Conservation (phyloP, 177 flowering plant genomes). For the Vitis hybrid region DNA sequence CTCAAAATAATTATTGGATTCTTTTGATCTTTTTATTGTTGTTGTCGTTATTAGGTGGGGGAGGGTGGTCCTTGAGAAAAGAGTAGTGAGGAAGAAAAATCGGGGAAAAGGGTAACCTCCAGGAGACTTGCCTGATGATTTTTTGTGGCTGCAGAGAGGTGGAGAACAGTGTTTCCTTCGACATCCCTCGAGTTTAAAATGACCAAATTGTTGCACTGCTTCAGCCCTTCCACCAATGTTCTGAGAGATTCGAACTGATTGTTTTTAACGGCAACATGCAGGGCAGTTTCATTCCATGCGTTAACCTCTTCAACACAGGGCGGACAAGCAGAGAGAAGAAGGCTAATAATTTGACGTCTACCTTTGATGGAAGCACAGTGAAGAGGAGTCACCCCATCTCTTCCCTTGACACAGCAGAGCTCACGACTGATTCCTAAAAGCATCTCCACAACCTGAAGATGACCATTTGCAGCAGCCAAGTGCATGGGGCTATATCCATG, state of each 20-base stretch:
- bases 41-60: too few relatives aligned
- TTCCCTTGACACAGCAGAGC: slow-evolving; percentile 8
- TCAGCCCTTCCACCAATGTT: neutral
- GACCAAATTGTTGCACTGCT: neutral
- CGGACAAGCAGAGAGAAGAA: neutral
- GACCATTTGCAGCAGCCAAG: slow-evolving; percentile 16
- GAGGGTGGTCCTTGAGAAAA: too few relatives aligned
- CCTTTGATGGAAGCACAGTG: slow-evolving; percentile 10
- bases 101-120: too few relatives aligned
- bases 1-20: too few relatives aligned
- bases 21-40: too few relatives aligned
- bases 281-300: neutral
- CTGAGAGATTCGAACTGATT: neutral
- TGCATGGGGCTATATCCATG: slow-evolving; percentile 26
- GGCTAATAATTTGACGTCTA: neutral
- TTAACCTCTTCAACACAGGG: slow-evolving; percentile 2
- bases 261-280: slow-evolving; percentile 5
- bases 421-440: slow-evolving; percentile 6
- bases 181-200: slow-evolving; percentile 7
- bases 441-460: slow-evolving; percentile 8
- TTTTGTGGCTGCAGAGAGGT: slow-evolving; percentile 8
- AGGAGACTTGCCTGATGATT: neutral
- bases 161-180: slow-evolving; percentile 9
- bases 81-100: too few relatives aligned
- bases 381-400: slow-evolving; percentile 7